Conservation (phyloP, 2,329 filamentous ascomycete genomes). For the Diaporthe citriasiana region DNA sequence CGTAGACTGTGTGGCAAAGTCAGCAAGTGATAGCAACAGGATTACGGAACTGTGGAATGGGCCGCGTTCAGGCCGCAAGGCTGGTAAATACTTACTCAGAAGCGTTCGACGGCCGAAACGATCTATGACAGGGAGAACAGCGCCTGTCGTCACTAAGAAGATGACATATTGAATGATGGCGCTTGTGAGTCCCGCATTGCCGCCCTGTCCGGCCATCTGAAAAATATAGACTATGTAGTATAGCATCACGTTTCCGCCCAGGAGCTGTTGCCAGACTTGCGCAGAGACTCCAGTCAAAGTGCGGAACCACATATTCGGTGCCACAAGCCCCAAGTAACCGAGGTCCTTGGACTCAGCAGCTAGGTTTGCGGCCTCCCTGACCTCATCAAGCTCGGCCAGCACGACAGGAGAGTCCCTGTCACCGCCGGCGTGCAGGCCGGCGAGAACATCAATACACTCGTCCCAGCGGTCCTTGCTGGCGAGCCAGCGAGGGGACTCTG, state of each 20-base stretch:
- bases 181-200: slow-evolving; percentile 57
- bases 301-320: slow-evolving; percentile 62
- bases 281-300: slow-evolving; percentile 66
- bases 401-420: slow-evolving; percentile 66
- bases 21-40: background rate
- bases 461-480: slow-evolving; percentile 78
- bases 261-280: slow-evolving; percentile 68
- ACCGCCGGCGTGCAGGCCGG: slow-evolving; percentile 70
- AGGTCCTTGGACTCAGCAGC: slow-evolving; percentile 55
- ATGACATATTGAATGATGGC: slow-evolving; percentile 70
- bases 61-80: background rate
- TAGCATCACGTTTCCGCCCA: slow-evolving; percentile 70
- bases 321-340: slow-evolving; percentile 61
- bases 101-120: slow-evolving; percentile 62
- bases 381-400: slow-evolving; percentile 41
- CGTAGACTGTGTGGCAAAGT: slow-evolving; percentile 49
- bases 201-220: slow-evolving; percentile 49
- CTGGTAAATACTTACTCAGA: slow-evolving; percentile 48
- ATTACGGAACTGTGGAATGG: background rate
- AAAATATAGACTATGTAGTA: slow-evolving; percentile 76
- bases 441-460: slow-evolving; percentile 71
- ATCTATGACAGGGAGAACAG: slow-evolving; percentile 64
- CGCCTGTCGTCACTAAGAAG: slow-evolving; percentile 66
- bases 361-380: slow-evolving; percentile 54
- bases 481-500: slow-evolving; percentile 78